Base-by-base conservation (phyloP, 805 yeast species). In the Yamadazyma kitorensis region DNA sequence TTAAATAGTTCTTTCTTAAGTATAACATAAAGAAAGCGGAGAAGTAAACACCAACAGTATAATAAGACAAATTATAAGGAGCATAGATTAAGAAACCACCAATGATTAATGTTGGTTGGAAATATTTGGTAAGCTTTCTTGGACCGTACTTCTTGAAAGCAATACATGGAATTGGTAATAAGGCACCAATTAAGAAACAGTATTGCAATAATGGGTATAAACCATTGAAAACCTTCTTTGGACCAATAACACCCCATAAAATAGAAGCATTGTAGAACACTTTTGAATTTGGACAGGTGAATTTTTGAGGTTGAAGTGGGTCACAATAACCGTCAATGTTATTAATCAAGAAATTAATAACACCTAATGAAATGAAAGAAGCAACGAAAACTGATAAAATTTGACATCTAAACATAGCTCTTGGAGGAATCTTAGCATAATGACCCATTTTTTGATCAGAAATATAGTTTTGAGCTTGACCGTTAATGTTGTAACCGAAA, bases 211-310 rank as follows among this genome's bases (percentile, higher is more conserved):
- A 34, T 14, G 65, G 67, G 40, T 61, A 59, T 17, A 59, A 39
- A n/a, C 59, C 59, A 12, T 40, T 41, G 34, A 60, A 60, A 4
- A 58, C 61, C 36, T 49, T 57, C 48, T 54, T 54, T 8, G 68
- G 68, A 0, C 86, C 86, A 44, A 81, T 69, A 51, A 57, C 70
- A 34, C 85, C 86, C 86, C 86, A 81, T 31, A 77, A 54, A 15
- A 80, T 66, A 0, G 82, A 71, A 2, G 85, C 75, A 23, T 70
- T 64, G 56, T 61, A 78, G 50, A 72, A 76, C 1, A 49, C 45
- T 11, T 37, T 48, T 6, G 59, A 44, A 17, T 36, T 33, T 20
- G 62, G 60, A 39, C 63, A 57, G 7, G 71, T 64, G 51, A 76
- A 77, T 31, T 61, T 62, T 33, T 68, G 62, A 4, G 47, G 40